phyloP scores from a whole-genome alignment of 345 rosid species.

The Eucalyptus curtisii region DNA sequence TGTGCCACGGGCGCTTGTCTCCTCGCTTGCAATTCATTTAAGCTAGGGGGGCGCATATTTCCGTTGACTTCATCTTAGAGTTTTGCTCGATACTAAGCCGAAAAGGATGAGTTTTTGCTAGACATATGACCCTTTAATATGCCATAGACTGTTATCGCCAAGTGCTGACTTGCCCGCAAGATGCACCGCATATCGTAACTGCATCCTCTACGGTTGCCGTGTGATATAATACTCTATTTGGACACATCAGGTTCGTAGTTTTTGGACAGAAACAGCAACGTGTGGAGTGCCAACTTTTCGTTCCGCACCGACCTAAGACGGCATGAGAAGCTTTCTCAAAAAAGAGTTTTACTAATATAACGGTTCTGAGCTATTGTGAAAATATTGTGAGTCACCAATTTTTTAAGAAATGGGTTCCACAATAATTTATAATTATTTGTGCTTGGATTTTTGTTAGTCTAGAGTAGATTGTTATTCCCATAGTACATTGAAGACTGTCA shows the following conservation, averaged over 20 bases:
- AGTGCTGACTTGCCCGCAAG: neutral
- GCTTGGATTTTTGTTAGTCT: rapidly evolving
- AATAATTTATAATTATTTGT: too few relatives aligned
- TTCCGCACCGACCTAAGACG: rapidly evolving
- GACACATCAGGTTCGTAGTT: neutral
- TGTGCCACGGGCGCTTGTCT: neutral
- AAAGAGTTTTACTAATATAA: neutral
- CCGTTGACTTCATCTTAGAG: neutral
- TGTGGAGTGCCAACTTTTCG: neutral
- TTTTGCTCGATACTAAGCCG: neutral
- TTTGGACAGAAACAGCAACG: neutral
- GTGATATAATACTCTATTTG: neutral
- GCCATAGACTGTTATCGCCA: neutral
- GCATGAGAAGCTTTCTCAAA: neutral
- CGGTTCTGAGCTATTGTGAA: rapidly evolving
- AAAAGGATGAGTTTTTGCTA: neutral
- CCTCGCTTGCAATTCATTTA: neutral
- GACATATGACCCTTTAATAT: neutral
- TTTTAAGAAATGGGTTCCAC: rapidly evolving
- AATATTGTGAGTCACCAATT: too few relatives aligned
- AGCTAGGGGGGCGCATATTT: neutral
- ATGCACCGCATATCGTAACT: neutral
- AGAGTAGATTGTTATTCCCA: rapidly evolving
- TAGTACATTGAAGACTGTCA: rapidly evolving
- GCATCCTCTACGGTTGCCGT: neutral